Conservation (phyloP, 257 asterid species). For the Scutellaria minor region DNA sequence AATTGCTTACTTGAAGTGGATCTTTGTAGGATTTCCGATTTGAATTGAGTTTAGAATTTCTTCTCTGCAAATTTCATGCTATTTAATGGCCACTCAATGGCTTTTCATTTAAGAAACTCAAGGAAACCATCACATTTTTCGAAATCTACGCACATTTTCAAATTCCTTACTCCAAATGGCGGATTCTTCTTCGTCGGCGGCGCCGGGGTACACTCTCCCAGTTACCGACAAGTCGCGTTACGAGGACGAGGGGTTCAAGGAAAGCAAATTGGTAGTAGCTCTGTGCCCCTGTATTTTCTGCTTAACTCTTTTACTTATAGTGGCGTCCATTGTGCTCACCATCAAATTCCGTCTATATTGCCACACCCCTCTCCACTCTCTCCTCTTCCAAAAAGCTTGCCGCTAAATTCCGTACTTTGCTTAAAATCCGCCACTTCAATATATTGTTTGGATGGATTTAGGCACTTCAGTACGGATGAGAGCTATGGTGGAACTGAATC, state of each 20-base stretch:
- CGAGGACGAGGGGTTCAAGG: slow-evolving; percentile 55
- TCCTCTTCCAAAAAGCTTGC: slow-evolving; percentile 67
- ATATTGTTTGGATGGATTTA: slow-evolving; percentile 32
- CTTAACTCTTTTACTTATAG: slow-evolving; percentile 52
- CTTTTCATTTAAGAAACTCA: slow-evolving; percentile 39
- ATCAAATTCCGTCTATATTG: slow-evolving; percentile 78
- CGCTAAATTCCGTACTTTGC: slow-evolving; percentile 32
- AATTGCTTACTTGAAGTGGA: not conserved
- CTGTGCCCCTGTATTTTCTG: slow-evolving; percentile 82
- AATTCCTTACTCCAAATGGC: slow-evolving; percentile 49
- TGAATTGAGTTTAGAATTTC: not conserved
- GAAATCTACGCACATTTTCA: slow-evolving; percentile 19
- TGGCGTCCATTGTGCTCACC: slow-evolving; percentile 52
- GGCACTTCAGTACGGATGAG: slow-evolving; percentile 52
- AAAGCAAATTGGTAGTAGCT: slow-evolving; percentile 67
- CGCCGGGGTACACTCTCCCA: slow-evolving; percentile 1
- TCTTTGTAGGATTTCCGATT: not conserved
- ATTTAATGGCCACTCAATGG: slow-evolving; percentile 49
- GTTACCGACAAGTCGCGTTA: slow-evolving; percentile 40
- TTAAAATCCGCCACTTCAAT: slow-evolving; percentile 12
- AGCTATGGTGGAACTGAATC: slow-evolving; percentile 39
- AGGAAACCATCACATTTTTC: slow-evolving; percentile 30
- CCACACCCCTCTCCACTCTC: slow-evolving; percentile 78
- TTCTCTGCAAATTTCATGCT: not conserved
- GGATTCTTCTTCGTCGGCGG: slow-evolving; percentile 1